Evolutionary conservation across 805 yeast species (phyloP), one percentile per base, ranked within the genome.

Genomic region (Myxozyma neglecta): DNA sequence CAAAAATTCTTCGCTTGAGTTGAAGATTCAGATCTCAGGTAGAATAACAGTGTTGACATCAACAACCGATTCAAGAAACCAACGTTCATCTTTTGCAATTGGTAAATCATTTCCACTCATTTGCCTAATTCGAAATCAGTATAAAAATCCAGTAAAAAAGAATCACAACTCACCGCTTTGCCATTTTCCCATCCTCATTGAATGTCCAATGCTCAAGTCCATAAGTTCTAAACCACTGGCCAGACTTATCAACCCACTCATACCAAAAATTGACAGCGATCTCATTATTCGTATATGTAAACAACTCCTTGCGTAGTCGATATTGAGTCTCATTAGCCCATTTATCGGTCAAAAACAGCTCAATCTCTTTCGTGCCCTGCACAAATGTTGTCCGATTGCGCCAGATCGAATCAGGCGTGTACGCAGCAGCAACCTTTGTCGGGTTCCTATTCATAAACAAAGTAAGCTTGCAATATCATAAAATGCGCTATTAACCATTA

Each of bases 261-360:
- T 63, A 63, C 67, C 67, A 63, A 43, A 63, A 63, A 50, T 63
- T 64, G 20, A 63, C 67, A 10, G 67, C 67, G 42, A 63, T 63
- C 57, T 57, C 50, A 51, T 58, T 63, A 10, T 50, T 59, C 11
- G 51, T 40, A 44, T 51, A 63, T 43, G 64, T 52, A 40, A 63
- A 63, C 35, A 63, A 44, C 45, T 63, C 67, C 54, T 63, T 63
- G 14, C 67, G 64, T 11, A 63, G 62, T 36, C 48, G 37, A 55
- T 63, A 63, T 43, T 46, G 43, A 24, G 36, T 32, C 62, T 63
- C 67, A 9, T 13, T 48, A 14, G 61, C 55, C 67, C 67, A 63
- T 43, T 63, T 63, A 35, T 48, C 57, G 10, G 53, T 37, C 39
- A 63, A 48, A 24, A 63, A 63, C 44, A 46, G 9, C 53, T 60